Percentiles rank a stretch among this genome's conserved stretches.
phyloP scores from a whole-genome alignment of 2,329 filamentous ascomycete species.

The Trichoderma semiorbis region DNA sequence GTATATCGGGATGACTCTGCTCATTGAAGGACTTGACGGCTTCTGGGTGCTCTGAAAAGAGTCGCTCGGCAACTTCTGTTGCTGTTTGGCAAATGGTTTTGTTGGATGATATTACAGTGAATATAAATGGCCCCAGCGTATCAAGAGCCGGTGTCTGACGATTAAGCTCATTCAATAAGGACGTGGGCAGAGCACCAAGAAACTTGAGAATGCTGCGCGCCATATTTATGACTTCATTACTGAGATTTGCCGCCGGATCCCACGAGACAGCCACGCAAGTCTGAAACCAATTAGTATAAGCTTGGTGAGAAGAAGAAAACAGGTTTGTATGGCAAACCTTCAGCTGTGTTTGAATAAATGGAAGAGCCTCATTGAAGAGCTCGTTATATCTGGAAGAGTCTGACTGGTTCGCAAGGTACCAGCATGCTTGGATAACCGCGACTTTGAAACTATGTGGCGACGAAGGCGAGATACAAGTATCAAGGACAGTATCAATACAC shows the following conservation, averaged over 20 bases:
- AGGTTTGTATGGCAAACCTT: constrained; percentile 41
- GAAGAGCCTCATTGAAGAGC: constrained; percentile 54
- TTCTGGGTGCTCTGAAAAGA: constrained; percentile 39
- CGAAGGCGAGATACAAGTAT: constrained; percentile 54
- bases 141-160: constrained; percentile 24
- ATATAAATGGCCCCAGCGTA: constrained; percentile 50
- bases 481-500: constrained; percentile 54
- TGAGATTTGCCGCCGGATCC: constrained; percentile 4
- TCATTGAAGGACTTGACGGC: constrained; percentile 28
- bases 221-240: constrained; percentile 23
- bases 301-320: neutral
- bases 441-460: constrained; percentile 60
- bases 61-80: constrained; percentile 43
- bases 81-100: constrained; percentile 48
- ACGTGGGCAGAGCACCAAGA: constrained; percentile 47
- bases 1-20: constrained; percentile 25
- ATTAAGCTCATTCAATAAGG: constrained; percentile 32
- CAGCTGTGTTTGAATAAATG: constrained; percentile 55
- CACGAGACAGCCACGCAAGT: neutral
- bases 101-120: constrained; percentile 52
- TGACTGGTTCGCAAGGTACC: constrained; percentile 56
- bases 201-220: constrained; percentile 51
- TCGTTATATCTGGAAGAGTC: constrained; percentile 48
- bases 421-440: constrained; percentile 59
- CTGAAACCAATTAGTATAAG: constrained; percentile 19